Evolutionary conservation across 1,139 yeast genomes (phyloP), one percentile per base, ranked within the genome.

Genomic region (Yamadazyma trypodendri): DNA sequence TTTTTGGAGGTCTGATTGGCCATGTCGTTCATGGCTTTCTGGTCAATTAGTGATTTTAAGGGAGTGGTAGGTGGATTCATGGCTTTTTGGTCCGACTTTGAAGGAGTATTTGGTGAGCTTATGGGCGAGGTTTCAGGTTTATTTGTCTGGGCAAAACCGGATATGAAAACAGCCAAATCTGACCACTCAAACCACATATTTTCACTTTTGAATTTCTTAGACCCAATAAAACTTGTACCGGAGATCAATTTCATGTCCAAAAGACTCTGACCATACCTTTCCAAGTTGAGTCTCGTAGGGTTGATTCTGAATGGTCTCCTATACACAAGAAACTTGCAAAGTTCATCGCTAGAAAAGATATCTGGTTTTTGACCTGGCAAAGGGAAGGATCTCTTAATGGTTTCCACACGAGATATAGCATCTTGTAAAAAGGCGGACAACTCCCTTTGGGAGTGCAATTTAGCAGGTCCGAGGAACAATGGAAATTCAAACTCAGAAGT

Each of bases 131-230:
- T 24, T 12, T 14, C 28, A 22, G 34, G 10, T 8, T 14, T 14
- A 24, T 24, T 24, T 4, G n/a, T 15, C 28, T 20, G 32, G 22
- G 32, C 22, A 35, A 43, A 54, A 12, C 48, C 48, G 6, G 61
- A 51, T 4, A 56, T 50, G 25, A 40, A 53, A 3, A 49, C 28
- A 6, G 72, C 67, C 31, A 60, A 45, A 12, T 66, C 72, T 2
- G 73, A 54, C 76, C 76, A 71, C 46, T 71, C 77, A 41, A 68
- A 68, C 75, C 75, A 70, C 65, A 68, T 60, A 2, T 66, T 67
- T 43, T 68, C 75, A 44, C 72, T 65, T 38, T 55, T 65, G 48
- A 72, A 72, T 45, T 62, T 68, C 39, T 52, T 60, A 2, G 60
- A 51, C 17, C 60, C 58, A 28, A 65, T 54, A 37, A 68, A 52